Evolutionary conservation across 495 filamentous ascomycete genomes (phyloP).

Genomic region (Acidomyces sp.): DNA sequence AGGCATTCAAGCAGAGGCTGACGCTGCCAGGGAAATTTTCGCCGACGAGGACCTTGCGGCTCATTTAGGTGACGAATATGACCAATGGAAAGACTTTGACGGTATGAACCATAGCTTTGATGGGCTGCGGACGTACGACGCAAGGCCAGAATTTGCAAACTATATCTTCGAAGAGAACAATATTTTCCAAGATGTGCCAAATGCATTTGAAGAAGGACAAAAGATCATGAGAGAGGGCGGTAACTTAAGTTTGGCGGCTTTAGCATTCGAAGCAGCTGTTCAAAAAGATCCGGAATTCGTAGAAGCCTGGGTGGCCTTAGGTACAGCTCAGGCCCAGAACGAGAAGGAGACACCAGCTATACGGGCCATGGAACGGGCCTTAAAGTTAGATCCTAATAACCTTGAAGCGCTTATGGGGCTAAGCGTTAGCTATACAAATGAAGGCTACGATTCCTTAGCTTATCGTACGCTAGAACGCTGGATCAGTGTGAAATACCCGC

Average conservation of each 20-base stretch:
- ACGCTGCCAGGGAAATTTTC: slow-evolving; percentile 50
- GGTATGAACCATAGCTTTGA: slow-evolving; percentile 32
- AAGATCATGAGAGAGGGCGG: slow-evolving; percentile 84
- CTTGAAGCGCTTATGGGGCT: slow-evolving; percentile 85
- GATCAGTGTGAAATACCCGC: slow-evolving; percentile 84
- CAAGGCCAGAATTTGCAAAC: slow-evolving; percentile 65
- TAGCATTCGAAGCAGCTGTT: slow-evolving; percentile 94
- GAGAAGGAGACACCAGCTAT: slow-evolving; percentile 98
- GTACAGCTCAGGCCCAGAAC: slow-evolving; percentile 88
- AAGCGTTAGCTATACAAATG: slow-evolving; percentile 97
- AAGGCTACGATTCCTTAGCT: slow-evolving; percentile 91
- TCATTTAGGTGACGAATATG: slow-evolving; percentile 56
- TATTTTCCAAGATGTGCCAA: slow-evolving; percentile 57
- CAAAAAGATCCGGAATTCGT: slow-evolving; percentile 78
- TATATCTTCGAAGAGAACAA: slow-evolving; percentile 96
- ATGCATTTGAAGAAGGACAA: slow-evolving; percentile 83
- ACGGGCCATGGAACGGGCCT: slow-evolving; percentile 82
- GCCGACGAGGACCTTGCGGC: slow-evolving; percentile 48
- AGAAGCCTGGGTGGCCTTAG: slow-evolving; percentile 85
- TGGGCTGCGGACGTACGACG: slow-evolving; percentile 26
- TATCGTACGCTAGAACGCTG: slow-evolving; percentile 95
- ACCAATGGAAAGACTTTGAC: slow-evolving; percentile 62
- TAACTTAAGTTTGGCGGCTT: slow-evolving; percentile 81
- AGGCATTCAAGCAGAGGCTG: slow-evolving; percentile 69
- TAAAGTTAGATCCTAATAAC: slow-evolving; percentile 76